Base-by-base conservation (phyloP, 106 monocot genomes). In the Apostasia shenzhenica region DNA sequence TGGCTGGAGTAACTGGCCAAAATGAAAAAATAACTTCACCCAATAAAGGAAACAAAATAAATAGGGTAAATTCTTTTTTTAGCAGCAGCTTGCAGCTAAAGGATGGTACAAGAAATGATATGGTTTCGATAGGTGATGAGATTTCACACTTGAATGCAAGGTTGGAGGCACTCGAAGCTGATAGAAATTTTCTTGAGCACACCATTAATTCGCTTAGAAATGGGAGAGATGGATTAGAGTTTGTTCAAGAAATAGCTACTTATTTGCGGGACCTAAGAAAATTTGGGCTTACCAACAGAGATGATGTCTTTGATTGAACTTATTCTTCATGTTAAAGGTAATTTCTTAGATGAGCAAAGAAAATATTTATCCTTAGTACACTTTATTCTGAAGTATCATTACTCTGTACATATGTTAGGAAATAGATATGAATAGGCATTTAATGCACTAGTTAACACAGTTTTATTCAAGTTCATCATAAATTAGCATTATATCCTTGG, bases 91-190 rank as follows among this genome's bases (percentile, higher is more conserved):
- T 58, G 57, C 3, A 12, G 13, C 50, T 7, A 49, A 57, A 54
- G 53, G 43, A 8, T 14, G 14, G 66, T 58, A 74, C n/a, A 49
- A 67, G 45, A 41, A 59, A 52, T 42, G 75, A 67, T 3, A 46
- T 55, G 66, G 7, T 59, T 39, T 46, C 67, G 57, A 45, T 75
- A 26, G 67, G 75, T 49, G 52, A 75, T 67, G 75, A 67, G 43
- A 41, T 75, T 67, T 54, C 52, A 42, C 75, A 67, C n/a, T 67
- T 75, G 45, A 57, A 48, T 59, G 57, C 54, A 48, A 75, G 75
- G 45, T 67, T 75, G 67, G 75, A 75, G 59, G 75, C 75, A 59
- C 75, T 75, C 44, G 75, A 75, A 52, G 58, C 66, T 6, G 67
- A 75, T 51, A 58, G 67, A 42, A 64, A 67, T 67, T 75, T 75